Percentiles rank a stretch among this genome's conserved stretches.
Evolutionary conservation across 345 rosid species (phyloP).

Genomic region (Aquilaria malaccensis): DNA sequence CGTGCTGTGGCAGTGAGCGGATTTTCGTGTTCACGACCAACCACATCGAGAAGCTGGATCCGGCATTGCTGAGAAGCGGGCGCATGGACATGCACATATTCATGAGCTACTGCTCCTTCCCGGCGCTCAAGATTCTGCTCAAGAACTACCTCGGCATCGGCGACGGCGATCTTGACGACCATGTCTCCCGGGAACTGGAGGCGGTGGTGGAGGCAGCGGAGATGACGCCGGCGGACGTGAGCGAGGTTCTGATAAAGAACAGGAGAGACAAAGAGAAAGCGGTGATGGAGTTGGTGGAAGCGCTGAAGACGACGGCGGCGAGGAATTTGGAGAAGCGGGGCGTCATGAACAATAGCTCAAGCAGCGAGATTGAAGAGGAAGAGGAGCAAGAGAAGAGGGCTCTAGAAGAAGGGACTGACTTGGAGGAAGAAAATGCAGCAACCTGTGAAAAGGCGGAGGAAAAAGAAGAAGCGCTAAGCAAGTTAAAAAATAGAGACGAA

Average conservation of each 20-base stretch:
- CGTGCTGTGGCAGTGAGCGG: slow-evolving; percentile 96
- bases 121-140: slow-evolving; percentile 62
- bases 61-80: slow-evolving; percentile 86
- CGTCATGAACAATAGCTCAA: slow-evolving; percentile 19
- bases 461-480: slow-evolving; percentile 29
- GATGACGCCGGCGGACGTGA: slow-evolving; percentile 95
- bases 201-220: slow-evolving; percentile 50
- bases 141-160: slow-evolving; percentile 54
- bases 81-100: slow-evolving; percentile 94
- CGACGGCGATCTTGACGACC: slow-evolving; percentile 25
- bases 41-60: slow-evolving; percentile 86
- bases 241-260: slow-evolving; percentile 77
- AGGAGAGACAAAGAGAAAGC: slow-evolving; percentile 50
- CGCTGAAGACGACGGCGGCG: slow-evolving; percentile 42
- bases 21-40: slow-evolving; percentile 93
- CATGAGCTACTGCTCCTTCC: slow-evolving; percentile 74
- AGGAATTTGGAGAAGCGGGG: slow-evolving; percentile 29
- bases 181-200: slow-evolving; percentile 32
- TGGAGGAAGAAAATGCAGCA: slow-evolving; percentile 12
- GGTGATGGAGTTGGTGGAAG: slow-evolving; percentile 42
- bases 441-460: slow-evolving; percentile 23
- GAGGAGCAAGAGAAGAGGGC: slow-evolving; percentile 89
- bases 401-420: slow-evolving; percentile 36
- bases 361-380: slow-evolving; percentile 28
- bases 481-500: slow-evolving; percentile 14